phyloP scores from a whole-genome alignment of 306 rosid species.

The Cotoneaster glaucophyllus region DNA sequence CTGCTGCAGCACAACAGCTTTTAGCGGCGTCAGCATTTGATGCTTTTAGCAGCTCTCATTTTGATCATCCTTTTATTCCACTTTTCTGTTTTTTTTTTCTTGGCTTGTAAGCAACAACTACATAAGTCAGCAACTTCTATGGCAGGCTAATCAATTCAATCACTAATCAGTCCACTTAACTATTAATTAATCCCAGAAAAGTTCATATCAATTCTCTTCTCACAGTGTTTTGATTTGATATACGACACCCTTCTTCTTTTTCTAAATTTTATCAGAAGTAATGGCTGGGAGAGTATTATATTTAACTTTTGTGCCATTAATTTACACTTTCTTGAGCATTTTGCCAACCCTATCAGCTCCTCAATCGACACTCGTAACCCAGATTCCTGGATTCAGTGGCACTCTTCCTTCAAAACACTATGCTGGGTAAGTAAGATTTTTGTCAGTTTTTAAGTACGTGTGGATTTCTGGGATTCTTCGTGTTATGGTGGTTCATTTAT shows the following conservation, averaged over 20 bases:
- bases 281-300: constrained; percentile 16
- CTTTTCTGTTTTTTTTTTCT: not conserved
- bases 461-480: not conserved
- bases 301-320: not conserved
- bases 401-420: constrained; percentile 37
- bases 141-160: not conserved
- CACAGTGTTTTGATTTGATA: not conserved
- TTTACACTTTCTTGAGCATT: constrained; percentile 2
- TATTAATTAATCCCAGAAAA: not conserved
- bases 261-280: not conserved
- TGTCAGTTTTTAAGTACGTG: not conserved
- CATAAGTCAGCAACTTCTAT: not conserved
- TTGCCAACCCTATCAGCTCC: constrained; percentile 36
- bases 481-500: not conserved
- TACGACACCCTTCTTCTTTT: not conserved
- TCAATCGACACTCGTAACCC: constrained; percentile 20
- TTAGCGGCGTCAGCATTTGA: no score
- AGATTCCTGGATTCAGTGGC: constrained; percentile 43
- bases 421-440: constrained; percentile 35
- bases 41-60: not conserved
- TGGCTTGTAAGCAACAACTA: constrained; percentile 16
- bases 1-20: not conserved
- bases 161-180: not conserved
- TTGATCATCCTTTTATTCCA: not conserved
- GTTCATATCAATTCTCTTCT: not conserved